Conservation (phyloP, 495 filamentous ascomycete genomes). For the Aspergillus haitiensis region DNA sequence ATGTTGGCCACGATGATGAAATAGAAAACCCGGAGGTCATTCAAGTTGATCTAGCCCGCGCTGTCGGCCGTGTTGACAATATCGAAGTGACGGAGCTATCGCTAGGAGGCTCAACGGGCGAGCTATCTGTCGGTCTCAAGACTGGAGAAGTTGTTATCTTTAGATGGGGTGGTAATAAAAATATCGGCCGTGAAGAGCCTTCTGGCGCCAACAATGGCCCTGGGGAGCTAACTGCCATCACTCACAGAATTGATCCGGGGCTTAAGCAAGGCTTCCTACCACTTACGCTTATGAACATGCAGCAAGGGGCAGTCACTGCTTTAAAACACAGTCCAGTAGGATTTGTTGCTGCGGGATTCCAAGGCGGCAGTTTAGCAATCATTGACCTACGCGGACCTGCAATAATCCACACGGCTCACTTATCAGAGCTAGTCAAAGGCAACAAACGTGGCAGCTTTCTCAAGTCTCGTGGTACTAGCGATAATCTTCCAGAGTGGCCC, state of each 20-base stretch:
- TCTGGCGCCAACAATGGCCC: slow-evolving; percentile 53
- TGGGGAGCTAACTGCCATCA: slow-evolving; percentile 69
- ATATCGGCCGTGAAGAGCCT: slow-evolving; percentile 56
- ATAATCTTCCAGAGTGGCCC: slow-evolving; percentile 65
- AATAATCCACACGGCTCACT: slow-evolving; percentile 71
- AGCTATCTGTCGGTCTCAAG: slow-evolving; percentile 78
- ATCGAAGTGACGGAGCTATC: slow-evolving; percentile 73
- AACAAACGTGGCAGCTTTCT: slow-evolving; percentile 70
- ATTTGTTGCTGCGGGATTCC: slow-evolving; percentile 83
- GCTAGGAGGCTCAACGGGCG: slow-evolving; percentile 73
- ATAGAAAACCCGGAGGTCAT: slow-evolving; percentile 81
- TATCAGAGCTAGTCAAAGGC: slow-evolving; percentile 65
- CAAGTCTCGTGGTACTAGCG: slow-evolving; percentile 46
- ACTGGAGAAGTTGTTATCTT: slow-evolving; percentile 85
- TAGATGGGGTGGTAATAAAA: slow-evolving; percentile 77
- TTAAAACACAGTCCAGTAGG: slow-evolving; percentile 85
- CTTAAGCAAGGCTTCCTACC: slow-evolving; percentile 82
- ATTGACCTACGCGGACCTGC: slow-evolving; percentile 86
- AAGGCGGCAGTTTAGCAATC: slow-evolving; percentile 73
- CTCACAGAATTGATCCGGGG: slow-evolving; percentile 70
- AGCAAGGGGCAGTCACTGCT: slow-evolving; percentile 73
- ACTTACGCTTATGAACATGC: slow-evolving; percentile 74
- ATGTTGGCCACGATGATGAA: slow-evolving; percentile 85
- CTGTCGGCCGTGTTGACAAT: slow-evolving; percentile 76
- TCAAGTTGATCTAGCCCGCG: slow-evolving; percentile 81